Base-by-base conservation (phyloP, 345 rosid species). In the Lagerstroemia speciosa region DNA sequence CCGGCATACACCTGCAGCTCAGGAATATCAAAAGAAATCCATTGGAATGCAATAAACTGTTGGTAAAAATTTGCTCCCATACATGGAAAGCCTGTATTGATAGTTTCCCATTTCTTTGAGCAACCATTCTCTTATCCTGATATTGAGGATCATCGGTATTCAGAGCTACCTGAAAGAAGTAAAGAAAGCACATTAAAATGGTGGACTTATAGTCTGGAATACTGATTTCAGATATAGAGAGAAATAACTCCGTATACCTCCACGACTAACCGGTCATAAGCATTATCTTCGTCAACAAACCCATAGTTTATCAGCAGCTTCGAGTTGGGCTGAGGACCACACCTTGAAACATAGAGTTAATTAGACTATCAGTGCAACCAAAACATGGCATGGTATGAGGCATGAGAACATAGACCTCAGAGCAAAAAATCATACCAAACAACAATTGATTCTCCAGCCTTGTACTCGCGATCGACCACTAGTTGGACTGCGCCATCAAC, bases 301-400 rank as follows among this genome's bases (percentile, higher is more conserved):
- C 97, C 98, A 61, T 93, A 93, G 78, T 93, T 93, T 72, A 93
- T 77, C 79, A 93, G 98, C 89, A 93, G 68, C 70, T 82, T 93
- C 30, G 97, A 81, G 77, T 93, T 93, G 67, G 98, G 94, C 68
- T 93, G 97, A 45, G 98, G 98, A 58, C 98, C 98, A 85, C 98
- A 93, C 98, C 98, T 92, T 71, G 75, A 65, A 64, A 50, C 38
- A 71, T 40, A 52, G 67, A 68, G 61, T 63, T 43, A 66, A 76
- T 61, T 74, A 72, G 52, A 19, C 62, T 62, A 30, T 30, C 46
- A 73, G 64, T 36, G 65, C 67, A 52, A 53, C 63, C 65, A 29
- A 84, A 68, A 20, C 31, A 71, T 33, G 63, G 38, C 69, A 27
- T 46, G 69, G 69, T 52, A 64, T 50, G 64, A 55, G 31, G 69